Evolutionary conservation across 805 yeast species (phyloP).

Genomic region (Lachancea sp.): DNA sequence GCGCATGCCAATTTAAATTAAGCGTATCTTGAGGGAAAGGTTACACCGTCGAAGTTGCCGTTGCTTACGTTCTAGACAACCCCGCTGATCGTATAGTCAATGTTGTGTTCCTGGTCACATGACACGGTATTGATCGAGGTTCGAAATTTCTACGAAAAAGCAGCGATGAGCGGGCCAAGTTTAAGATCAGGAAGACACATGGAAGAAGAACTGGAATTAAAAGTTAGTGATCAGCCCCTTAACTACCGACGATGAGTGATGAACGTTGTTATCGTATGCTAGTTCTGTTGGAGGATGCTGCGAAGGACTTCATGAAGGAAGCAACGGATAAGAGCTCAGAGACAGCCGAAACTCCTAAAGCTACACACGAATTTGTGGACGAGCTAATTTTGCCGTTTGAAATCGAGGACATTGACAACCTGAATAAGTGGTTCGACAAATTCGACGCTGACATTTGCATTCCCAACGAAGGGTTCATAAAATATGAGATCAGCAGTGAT

Average conservation of each 20-base stretch:
- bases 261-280: constrained; percentile 28
- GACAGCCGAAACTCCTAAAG: constrained; percentile 13
- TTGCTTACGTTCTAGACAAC: no score
- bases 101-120: no score
- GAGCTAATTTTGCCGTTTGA: constrained; percentile 29
- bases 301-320: constrained; percentile 2
- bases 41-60: no score
- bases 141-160: constrained; percentile 2
- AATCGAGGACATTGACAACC: constrained; percentile 28
- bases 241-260: constrained; percentile 14
- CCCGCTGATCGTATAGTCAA: no score
- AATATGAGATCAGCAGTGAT: constrained; percentile 35
- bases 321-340: constrained; percentile 1
- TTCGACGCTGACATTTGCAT: constrained; percentile 34
- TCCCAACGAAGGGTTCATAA: constrained; percentile 35
- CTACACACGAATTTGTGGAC: constrained; percentile 31
- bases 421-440: constrained; percentile 33
- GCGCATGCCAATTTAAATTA: not conserved
- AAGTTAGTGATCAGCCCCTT: no score
- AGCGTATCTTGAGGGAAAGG: no score
- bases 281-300: constrained; percentile 27
- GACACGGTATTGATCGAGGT: no score
- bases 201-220: no score
- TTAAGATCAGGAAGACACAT: no score
- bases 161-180: not conserved